Evolutionary conservation across 2,329 filamentous ascomycete species (phyloP).

Genomic region (Fusarium camptoceras): DNA sequence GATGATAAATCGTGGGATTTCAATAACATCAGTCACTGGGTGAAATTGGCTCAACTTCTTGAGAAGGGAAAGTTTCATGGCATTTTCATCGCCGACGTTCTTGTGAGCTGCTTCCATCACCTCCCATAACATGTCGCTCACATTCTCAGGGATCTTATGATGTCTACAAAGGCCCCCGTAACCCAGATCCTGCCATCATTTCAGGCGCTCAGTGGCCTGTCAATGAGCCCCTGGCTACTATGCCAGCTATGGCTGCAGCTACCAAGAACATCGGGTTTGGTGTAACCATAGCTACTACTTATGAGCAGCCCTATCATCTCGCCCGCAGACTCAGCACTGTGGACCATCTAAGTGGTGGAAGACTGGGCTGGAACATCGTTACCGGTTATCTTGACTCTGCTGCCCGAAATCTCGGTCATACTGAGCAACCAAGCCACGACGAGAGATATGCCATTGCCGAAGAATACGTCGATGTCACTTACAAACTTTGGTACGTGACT

Average conservation of each 20-base stretch:
- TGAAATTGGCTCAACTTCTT: conserved; percentile 68
- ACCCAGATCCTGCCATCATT: conserved; percentile 67
- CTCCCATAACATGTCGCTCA: not conserved
- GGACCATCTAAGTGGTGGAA: conserved; percentile 68
- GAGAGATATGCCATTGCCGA: conserved; percentile 73
- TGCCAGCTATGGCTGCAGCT: conserved; percentile 77
- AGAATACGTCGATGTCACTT: conserved; percentile 72
- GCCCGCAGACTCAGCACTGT: conserved; percentile 73
- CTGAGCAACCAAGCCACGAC: conserved; percentile 62
- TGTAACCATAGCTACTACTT: conserved; percentile 76
- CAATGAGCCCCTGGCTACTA: conserved; percentile 73
- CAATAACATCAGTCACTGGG: conserved; percentile 70
- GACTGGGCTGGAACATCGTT: conserved; percentile 72
- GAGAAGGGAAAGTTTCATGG: conserved; percentile 73
- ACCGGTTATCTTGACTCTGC: conserved; percentile 78
- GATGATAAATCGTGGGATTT: conserved; percentile 72
- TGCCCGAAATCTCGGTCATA: conserved; percentile 71
- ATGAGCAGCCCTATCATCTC: conserved; percentile 77
- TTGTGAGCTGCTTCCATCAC: conserved; percentile 45
- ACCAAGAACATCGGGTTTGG: conserved; percentile 77
- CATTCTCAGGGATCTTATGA: conserved; percentile 71
- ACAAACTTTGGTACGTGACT: conserved; percentile 70
- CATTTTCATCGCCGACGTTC: conserved; percentile 75
- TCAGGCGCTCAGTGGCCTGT: conserved; percentile 78
- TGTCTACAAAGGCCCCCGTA: conserved; percentile 69